These are phyloP conservation scores for Alopecurus myosuroides DNA, from an alignment of 176 grass and related monocot species.

Conservation along the genomic window DNA sequence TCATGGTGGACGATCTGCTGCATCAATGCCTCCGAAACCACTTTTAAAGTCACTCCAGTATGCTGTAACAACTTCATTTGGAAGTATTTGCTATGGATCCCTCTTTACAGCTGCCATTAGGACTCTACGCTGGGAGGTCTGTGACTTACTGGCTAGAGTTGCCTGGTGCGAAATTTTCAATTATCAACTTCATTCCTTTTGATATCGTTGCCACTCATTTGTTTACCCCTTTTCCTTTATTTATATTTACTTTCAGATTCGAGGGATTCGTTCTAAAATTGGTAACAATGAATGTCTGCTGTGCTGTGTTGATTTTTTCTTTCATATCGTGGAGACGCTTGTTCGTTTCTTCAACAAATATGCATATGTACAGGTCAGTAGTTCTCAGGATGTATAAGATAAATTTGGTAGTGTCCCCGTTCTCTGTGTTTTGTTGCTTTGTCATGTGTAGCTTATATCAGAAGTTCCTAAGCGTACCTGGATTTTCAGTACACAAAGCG, in stretches of 20 bases:
- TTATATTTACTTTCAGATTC: constrained; percentile 52
- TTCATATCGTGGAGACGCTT: constrained; percentile 92
- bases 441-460: background rate
- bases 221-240: background rate
- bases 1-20: constrained; percentile 64
- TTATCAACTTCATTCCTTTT: background rate
- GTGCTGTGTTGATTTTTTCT: constrained; percentile 97
- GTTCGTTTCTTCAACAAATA: constrained; percentile 99
- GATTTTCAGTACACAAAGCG: background rate
- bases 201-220: background rate
- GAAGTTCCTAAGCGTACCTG: background rate
- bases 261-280: constrained; percentile 92
- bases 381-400: constrained; percentile 10
- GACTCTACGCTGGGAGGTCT: constrained; percentile 93
- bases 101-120: constrained; percentile 98
- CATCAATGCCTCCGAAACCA: constrained; percentile 86
- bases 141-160: constrained; percentile 16
- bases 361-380: constrained; percentile 92
- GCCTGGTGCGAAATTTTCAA: background rate
- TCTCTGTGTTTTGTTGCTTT: constrained; percentile 13
- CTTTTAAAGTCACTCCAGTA: constrained; percentile 69
- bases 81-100: constrained; percentile 99
- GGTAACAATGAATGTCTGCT: constrained; percentile 92
- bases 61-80: constrained; percentile 88
- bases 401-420: background rate